phyloP scores from a whole-genome alignment of 768 basidiomycete species.

The Royoungia palumana region DNA sequence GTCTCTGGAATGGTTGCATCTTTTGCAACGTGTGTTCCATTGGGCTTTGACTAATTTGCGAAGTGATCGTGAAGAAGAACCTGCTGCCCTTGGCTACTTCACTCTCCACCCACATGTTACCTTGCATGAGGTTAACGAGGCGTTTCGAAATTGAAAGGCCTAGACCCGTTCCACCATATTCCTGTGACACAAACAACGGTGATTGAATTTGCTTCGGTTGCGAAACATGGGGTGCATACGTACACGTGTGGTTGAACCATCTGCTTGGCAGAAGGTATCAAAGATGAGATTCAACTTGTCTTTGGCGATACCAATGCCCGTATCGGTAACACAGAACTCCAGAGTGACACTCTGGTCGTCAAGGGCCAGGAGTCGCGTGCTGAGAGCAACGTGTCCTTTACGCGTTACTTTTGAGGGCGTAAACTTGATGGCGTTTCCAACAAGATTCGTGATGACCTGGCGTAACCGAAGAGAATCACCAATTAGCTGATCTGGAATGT shows the following conservation, averaged over 20 bases:
- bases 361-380: slow-evolving; percentile 71
- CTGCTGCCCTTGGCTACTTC: slow-evolving; percentile 90
- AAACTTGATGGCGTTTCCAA: slow-evolving; percentile 97
- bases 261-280: slow-evolving; percentile 98
- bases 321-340: slow-evolving; percentile 97
- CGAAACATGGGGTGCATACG: slow-evolving; percentile 26
- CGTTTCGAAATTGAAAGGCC: slow-evolving; percentile 97
- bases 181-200: slow-evolving; percentile 42
- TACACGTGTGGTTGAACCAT: slow-evolving; percentile 94
- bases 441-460: slow-evolving; percentile 93
- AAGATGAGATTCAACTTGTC: slow-evolving; percentile 98
- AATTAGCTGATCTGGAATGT: slow-evolving; percentile 95
- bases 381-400: slow-evolving; percentile 89
- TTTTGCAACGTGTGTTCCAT: slow-evolving; percentile 71
- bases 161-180: slow-evolving; percentile 96
- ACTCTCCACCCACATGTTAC: slow-evolving; percentile 98
- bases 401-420: slow-evolving; percentile 75
- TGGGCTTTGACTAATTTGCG: slow-evolving; percentile 71
- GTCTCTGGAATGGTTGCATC: slow-evolving; percentile 83
- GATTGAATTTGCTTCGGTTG: slow-evolving; percentile 11
- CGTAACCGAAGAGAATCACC: slow-evolving; percentile 93
- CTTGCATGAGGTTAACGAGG: slow-evolving; percentile 94
- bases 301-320: slow-evolving; percentile 97
- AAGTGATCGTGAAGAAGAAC: slow-evolving; percentile 96
- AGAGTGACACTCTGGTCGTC: slow-evolving; percentile 85